phyloP scores from a whole-genome alignment of 1,284 basidiomycete genomes.

The Tylopilus sp. region DNA sequence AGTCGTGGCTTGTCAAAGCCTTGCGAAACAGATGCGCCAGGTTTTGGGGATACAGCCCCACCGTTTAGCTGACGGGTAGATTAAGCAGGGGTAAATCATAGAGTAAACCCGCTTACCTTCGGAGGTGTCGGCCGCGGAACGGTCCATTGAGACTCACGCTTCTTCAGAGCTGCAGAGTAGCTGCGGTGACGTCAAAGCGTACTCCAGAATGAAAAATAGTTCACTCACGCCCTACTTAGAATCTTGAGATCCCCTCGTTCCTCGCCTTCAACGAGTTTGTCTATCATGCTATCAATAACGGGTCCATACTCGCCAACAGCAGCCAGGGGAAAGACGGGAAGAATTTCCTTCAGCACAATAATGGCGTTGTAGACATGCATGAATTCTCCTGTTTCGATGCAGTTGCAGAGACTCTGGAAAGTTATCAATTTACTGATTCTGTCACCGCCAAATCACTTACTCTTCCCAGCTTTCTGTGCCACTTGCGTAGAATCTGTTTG shows the following conservation, averaged over 20 bases:
- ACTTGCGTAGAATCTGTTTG: constrained; percentile 74
- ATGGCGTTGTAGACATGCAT: constrained; percentile 95
- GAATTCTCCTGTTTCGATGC: constrained; percentile 77
- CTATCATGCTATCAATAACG: constrained; percentile 63
- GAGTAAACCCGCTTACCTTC: constrained; percentile 13
- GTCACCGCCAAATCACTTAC: constrained; percentile 36
- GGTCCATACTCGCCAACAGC: constrained; percentile 56
- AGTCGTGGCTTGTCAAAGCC: constrained; percentile 44
- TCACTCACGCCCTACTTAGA: constrained; percentile 68
- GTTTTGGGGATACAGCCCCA: constrained; percentile 40
- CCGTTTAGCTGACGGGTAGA: constrained; percentile 34
- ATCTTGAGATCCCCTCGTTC: constrained; percentile 82
- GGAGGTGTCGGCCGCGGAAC: constrained; percentile 39
- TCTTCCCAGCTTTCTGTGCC: constrained; percentile 73
- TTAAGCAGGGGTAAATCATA: constrained; percentile 21
- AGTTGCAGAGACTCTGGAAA: constrained; percentile 57
- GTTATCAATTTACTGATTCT: constrained; percentile 1
- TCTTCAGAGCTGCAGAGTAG: constrained; percentile 70
- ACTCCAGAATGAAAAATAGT: not conserved
- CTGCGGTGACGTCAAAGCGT: constrained; percentile 36
- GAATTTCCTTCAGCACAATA: constrained; percentile 84
- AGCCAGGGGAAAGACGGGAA: constrained; percentile 82
- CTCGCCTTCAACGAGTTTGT: constrained; percentile 70
- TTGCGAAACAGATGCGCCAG: constrained; percentile 22
- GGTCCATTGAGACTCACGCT: constrained; percentile 61